Conservation (phyloP, 129 eudicot species). For the Ambrosia trifida region DNA sequence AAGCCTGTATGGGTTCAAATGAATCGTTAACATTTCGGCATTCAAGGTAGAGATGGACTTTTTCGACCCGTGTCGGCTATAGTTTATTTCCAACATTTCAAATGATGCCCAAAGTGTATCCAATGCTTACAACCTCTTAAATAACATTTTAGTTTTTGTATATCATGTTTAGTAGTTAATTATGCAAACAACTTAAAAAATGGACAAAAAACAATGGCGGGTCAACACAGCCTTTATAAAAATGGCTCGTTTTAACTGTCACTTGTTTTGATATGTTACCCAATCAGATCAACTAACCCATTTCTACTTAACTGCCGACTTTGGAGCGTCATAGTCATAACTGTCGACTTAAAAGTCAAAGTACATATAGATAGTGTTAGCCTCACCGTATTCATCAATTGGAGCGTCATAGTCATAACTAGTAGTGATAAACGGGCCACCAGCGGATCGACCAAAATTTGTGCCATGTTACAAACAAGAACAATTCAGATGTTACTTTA, state of each 20-base stretch:
- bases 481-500: constrained; percentile 8
- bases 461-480: constrained; percentile 63
- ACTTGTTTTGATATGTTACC: too few relatives aligned
- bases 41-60: neutral
- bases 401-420: constrained; percentile 99
- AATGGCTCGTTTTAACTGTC: too few relatives aligned
- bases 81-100: neutral
- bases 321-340: too few relatives aligned
- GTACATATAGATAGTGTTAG: neutral
- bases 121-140: neutral
- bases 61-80: constrained; percentile 7
- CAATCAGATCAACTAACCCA: too few relatives aligned
- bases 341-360: constrained; percentile 8
- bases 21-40: constrained; percentile 13
- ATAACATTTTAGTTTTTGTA: neutral
- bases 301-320: too few relatives aligned
- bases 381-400: constrained; percentile 90
- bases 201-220: neutral
- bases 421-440: constrained; percentile 97
- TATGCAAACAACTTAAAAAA: neutral
- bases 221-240: too few relatives aligned
- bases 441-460: constrained; percentile 92
- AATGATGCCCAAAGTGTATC: neutral
- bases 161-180: neutral
- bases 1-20: constrained; percentile 50